Base-by-base conservation (phyloP, 2,329 filamentous ascomycete species). In the Aspergillus sp. region DNA sequence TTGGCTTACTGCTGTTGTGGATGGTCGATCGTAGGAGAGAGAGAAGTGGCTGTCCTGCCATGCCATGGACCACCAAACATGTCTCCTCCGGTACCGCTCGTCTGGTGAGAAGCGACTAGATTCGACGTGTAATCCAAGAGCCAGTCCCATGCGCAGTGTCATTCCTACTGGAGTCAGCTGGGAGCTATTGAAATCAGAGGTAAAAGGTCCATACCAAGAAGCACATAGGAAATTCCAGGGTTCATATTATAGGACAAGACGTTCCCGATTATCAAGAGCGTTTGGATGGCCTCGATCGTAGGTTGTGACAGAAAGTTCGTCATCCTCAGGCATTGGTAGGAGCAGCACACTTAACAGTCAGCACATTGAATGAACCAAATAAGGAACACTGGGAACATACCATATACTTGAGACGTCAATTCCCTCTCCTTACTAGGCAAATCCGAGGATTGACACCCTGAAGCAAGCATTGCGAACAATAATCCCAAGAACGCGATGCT, bases 41-140 rank as follows among this genome's bases (percentile, higher is more conserved):
- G 79, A 82, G 27, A 83, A 73, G 41, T 82, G 69, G 47, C 77
- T 81, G 54, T 83, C 80, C 57, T 82, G 80, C 80, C 80, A 83
- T 30, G 81, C 72, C 52, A 82, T 72, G 2, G 78, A 78, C 80
- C 80, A 83, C 71, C 71, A 74, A 40, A 72, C 66, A 52, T 71
- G 68, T 44, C 67, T 61, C 36, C 71, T 60, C 49, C 69, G 60
- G 59, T 72, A 66, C 54, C 69, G 64, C 44, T 80, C 74, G 5
- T 67, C 58, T 3, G 74, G 65, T 2, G 74, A 73, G 41, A 76
- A 75, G 26, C 73, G 71, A 35, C 77, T 76, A 41, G 78, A 80
- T 55, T 77, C 72, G 40, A 78, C 73, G 52, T 83, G 80, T 39
- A 83, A 62, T 4, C 80, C 80, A 7, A 82, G 70, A 4, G 77